These are phyloP conservation scores for Cymbopogon flexuosus DNA, from an alignment of 202 grass and related monocot genomes.

Conservation along the genomic window DNA sequence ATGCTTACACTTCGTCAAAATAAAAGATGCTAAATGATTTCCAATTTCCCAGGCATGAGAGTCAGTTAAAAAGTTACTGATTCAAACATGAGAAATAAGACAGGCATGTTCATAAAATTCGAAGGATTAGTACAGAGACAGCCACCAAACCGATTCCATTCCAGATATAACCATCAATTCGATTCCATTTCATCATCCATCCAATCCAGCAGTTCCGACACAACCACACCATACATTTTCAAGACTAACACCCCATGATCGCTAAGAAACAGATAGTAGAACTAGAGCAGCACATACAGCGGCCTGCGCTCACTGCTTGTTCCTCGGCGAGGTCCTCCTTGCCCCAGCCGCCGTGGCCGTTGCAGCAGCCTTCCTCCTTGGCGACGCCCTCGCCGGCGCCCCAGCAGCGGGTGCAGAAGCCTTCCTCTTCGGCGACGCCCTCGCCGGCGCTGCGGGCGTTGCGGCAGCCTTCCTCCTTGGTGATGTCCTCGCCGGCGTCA, in stretches of 20 bases:
- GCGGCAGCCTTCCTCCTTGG: slow-evolving; percentile 23
- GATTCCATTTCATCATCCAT: not conserved
- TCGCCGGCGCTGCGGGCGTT: slow-evolving; percentile 2
- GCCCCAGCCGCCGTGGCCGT: not conserved
- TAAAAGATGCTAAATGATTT: not conserved
- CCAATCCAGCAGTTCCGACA: not conserved
- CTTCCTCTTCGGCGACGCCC: slow-evolving; percentile 32
- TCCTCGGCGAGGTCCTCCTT: slow-evolving; percentile 35
- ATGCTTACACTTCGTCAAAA: no score
- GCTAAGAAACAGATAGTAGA: not conserved
- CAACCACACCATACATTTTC: not conserved
- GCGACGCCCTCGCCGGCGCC: slow-evolving; percentile 38
- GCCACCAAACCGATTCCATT: not conserved
- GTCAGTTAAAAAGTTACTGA: not conserved
- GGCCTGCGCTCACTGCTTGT: slow-evolving; percentile 22
- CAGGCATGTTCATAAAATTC: not conserved
- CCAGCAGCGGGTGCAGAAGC: slow-evolving; percentile 27
- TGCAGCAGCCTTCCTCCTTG: slow-evolving; percentile 21
- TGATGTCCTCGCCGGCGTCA: slow-evolving; percentile 29
- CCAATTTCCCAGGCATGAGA: not conserved
- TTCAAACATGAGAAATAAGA: not conserved
- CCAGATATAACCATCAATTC: not conserved
- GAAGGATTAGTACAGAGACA: not conserved
- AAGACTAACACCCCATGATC: not conserved
- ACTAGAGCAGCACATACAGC: not conserved